phyloP scores from a whole-genome alignment of 179 eudicot genomes.

The Heliamphora pulchella region DNA sequence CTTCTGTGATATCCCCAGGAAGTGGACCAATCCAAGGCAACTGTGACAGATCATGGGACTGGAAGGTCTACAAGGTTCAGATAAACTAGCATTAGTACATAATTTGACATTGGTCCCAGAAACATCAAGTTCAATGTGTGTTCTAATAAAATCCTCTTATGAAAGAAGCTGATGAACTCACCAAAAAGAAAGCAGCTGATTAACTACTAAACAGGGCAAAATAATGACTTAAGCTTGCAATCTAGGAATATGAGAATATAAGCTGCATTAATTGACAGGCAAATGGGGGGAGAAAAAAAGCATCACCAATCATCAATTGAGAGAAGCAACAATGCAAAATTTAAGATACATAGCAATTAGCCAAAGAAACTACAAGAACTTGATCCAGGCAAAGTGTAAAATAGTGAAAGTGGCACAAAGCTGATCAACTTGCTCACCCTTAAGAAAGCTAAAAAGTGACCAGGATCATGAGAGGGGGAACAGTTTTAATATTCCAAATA shows the following conservation, averaged over 20 bases:
- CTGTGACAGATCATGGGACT: conserved; percentile 51
- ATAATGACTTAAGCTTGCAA: background rate
- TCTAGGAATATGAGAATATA: background rate
- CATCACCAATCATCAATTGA: background rate
- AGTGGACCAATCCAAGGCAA: conserved; percentile 85
- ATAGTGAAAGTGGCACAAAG: background rate
- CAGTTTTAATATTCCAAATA: background rate
- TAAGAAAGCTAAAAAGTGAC: background rate
- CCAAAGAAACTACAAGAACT: background rate
- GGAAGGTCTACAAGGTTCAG: conserved; percentile 35
- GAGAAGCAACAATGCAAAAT: conserved; percentile 7
- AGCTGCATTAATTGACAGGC: background rate
- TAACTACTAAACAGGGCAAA: background rate
- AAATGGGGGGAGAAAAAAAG: background rate
- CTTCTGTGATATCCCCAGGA: conserved; percentile 96
- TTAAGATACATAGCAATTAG: background rate
- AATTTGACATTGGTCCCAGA: background rate
- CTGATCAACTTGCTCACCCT: background rate
- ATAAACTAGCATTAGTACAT: conserved; percentile 5
- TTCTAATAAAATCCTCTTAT: background rate
- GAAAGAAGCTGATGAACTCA: background rate
- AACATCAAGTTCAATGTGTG: background rate
- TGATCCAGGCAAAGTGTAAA: background rate
- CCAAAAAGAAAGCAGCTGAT: background rate
- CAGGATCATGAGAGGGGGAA: background rate